Conservation (phyloP, 2,329 filamentous ascomycete species). For the Cadophora sp. region DNA sequence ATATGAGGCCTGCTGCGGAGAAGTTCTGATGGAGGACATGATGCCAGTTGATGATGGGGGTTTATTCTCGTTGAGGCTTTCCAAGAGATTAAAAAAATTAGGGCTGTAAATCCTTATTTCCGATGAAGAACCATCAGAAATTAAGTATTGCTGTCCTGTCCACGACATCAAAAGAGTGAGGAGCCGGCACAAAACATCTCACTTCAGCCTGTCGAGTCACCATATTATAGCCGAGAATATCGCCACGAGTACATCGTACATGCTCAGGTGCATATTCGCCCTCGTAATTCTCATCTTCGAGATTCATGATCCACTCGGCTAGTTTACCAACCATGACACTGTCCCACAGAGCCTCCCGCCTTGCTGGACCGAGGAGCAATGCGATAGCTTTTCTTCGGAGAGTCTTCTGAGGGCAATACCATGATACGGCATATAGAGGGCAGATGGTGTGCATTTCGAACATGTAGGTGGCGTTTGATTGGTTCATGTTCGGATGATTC, state of each 20-base stretch:
- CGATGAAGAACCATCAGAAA: background rate
- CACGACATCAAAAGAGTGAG: background rate
- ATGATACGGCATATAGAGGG: conserved; percentile 67
- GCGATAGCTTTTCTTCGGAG: conserved; percentile 20
- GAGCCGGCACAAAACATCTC: conserved; percentile 4
- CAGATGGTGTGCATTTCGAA: conserved; percentile 68
- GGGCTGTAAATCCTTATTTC: too few species aligned
- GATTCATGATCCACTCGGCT: conserved; percentile 20
- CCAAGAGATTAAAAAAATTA: too few species aligned
- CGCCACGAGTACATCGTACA: conserved; percentile 4
- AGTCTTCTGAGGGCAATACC: conserved; percentile 38
- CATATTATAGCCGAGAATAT: conserved; percentile 16
- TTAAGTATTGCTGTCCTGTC: conserved; percentile 1
- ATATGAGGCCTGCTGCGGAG: conserved; percentile 57
- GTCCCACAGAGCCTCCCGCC: conserved; percentile 26
- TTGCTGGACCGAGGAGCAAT: conserved; percentile 7
- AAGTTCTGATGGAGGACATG: conserved; percentile 38
- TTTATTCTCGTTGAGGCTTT: too few species aligned
- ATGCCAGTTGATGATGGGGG: too few species aligned
- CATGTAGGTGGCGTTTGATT: conserved; percentile 43
- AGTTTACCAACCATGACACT: conserved; percentile 20
- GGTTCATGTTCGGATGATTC: background rate
- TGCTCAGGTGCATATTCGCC: conserved; percentile 18
- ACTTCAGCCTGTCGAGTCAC: conserved; percentile 7
- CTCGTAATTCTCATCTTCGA: conserved; percentile 24